Evolutionary conservation across 2,329 filamentous ascomycete genomes (phyloP), one percentile per base, ranked within the genome.

Genomic region (Colletotrichum cuscutae): DNA sequence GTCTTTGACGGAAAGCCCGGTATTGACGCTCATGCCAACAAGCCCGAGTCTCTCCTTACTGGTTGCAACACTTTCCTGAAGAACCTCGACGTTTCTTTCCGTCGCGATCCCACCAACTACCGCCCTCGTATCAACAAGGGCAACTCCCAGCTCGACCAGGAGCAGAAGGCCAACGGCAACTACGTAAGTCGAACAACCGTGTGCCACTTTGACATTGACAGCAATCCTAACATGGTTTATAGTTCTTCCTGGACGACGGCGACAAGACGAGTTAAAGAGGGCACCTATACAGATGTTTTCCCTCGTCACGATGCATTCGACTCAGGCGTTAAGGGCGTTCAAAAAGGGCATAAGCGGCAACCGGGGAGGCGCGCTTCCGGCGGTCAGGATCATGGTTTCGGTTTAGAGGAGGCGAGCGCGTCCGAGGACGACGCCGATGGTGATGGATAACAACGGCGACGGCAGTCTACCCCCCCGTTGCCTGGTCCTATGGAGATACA

Each of bases 81-180:
- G 90, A 98, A 95, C 84, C 88, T 99, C 75, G 95, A 99, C 79
- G 97, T 99, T 79, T 98, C 97, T 62, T 99, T 99, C 93, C 94
- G 97, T 80, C 95, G 97, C 82, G 97, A 99, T 81, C 97, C 97
- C 75, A 95, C 93, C 86, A 98, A 97, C 80, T 99, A 91, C 90
- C 93, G 97, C 74, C 97, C 97, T 75, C 95, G 97, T 86, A 99
- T 99, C 89, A 99, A 99, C 91, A 99, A 99, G 90, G 87, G 91
- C 80, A 92, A 95, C 84, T 97, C 94, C 81, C 97, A 99, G 87
- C 90, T 98, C 77, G 97, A 99, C 84, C 95, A 98, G 83, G 97
- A 98, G 82, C 97, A 99, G 89, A 99, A 99, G 89, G 78, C 95
- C 79, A 86, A 85, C 76, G 97, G 97, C 78, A 98, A 98, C 86